Evolutionary conservation across 2,329 filamentous ascomycete species (phyloP), one percentile per base, ranked within the genome.

Genomic region (Pseudopyricularia cyperi): DNA sequence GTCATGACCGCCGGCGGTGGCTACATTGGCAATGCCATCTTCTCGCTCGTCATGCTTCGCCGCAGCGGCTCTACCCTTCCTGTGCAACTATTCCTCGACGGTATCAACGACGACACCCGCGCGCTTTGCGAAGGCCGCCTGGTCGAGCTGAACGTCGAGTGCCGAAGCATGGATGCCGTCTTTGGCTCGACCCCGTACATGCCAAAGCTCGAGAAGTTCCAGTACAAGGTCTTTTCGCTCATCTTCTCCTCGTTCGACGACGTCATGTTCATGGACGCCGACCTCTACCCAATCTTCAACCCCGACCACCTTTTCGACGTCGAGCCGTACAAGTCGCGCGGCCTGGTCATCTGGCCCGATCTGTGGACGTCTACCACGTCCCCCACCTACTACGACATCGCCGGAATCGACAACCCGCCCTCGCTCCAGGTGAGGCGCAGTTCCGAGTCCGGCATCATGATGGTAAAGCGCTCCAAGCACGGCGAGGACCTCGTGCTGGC

Each of bases 221-320:
- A 81, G 58, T 73, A 74, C 65, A 80, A 81, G 60, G 68, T 74
- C 35, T 73, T 80, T 56, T 68, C 77, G 4, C 71, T 81, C 17
- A 65, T 82, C 3, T 74, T 80, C 55, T 79, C 77, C 1, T 74
- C 75, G 4, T 82, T 80, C 56, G 73, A 79, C 58, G 70, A 79
- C 51, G 69, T 79, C 11, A 66, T 82, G 17, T 79, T 77, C 62
- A 71, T 82, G 58, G 78, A 82, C 58, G 73, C 74, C 52, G 77
- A 80, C 58, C 70, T 69, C 55, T 77, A 79, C 57, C 75, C 77
- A 4, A 53, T 67, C 32, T 55, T 57, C 52, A 63, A 62, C 49
- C 65, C 66, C 0, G 62, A 67, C 12, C 54, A 61, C 4, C 61
- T 81, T 14, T 75, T 82, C 56, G 62, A 69, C n/a, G 64, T 67